Evolutionary conservation across 345 rosid species (phyloP), one percentile per base, ranked within the genome.

Genomic region (Raphanus raphanistrum): DNA sequence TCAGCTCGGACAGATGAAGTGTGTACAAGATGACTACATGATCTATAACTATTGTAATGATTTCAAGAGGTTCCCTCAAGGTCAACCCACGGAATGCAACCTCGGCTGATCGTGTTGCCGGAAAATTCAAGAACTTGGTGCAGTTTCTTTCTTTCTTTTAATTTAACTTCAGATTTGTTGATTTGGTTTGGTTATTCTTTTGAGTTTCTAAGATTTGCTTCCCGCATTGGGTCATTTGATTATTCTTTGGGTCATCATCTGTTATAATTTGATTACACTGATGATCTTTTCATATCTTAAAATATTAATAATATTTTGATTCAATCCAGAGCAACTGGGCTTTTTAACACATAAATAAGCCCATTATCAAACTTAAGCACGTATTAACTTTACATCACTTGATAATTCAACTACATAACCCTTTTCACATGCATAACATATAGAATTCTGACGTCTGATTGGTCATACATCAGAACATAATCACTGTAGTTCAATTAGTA

Each of bases 1-100:
- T 2, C 82, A 76, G 71, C 8, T 35, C 8, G 84, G 76, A 15
- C 85, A 81, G 75, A 73, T 84, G 76, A 71, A 78, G 45, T 88
- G 91, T 89, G 88, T 83, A 50, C 88, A 84, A 36, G 55, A 85
- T 9, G 76, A 85, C 2, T 85, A 73, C 80, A 86, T 84, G 89
- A 79, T 87, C 3, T 88, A 87, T 36, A 79, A 85, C 71, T 88
- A 87, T 21, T 86, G 92, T 82, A 78, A 64, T 0, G 87, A 88
- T 70, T 45, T 0, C 25, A 78, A 83, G 58, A 80, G 90, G 59
- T 86, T 86, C 69, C 80, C 92, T 8, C 81, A 83, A 21, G 90
- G 89, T 29, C 36, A 80, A 0, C 89, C 89, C 17, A 54, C 66
- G 0, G 90, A 88, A 74, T 85, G 92, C 74, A 55, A 29, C 69